These are phyloP conservation scores for Leccinum rimulosum DNA, from an alignment of 768 basidiomycete species.

Conservation along the genomic window DNA sequence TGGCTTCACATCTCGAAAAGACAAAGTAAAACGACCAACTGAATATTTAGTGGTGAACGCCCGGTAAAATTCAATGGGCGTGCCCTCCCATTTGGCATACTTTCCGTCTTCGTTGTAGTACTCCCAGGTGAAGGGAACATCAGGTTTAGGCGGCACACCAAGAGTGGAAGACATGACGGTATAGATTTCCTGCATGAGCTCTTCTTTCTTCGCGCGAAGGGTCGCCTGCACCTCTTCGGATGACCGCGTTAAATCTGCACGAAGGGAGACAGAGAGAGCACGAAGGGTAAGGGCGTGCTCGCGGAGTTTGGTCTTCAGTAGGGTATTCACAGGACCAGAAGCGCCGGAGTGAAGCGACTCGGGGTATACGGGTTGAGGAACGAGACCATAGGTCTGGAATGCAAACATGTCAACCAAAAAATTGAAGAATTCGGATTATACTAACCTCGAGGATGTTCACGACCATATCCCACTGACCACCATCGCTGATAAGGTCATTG, in stretches of 20 bases:
- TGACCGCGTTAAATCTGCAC: conserved; percentile 41
- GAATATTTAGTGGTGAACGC: conserved; percentile 56
- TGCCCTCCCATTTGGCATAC: conserved; percentile 72
- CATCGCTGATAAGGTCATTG: conserved; percentile 78
- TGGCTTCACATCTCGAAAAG: not conserved
- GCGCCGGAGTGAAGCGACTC: conserved; percentile 82
- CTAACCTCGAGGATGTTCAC: conserved; percentile 62
- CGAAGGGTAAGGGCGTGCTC: conserved; percentile 88
- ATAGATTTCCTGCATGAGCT: conserved; percentile 81
- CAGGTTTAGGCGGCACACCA: conserved; percentile 78
- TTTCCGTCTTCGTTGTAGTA: conserved; percentile 83
- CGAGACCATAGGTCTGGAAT: conserved; percentile 71
- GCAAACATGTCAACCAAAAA: conserved; percentile 29
- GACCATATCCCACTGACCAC: conserved; percentile 96
- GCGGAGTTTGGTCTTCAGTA: conserved; percentile 88
- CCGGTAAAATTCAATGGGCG: conserved; percentile 77
- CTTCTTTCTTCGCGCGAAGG: conserved; percentile 81
- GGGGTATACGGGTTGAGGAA: conserved; percentile 81
- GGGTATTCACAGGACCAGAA: conserved; percentile 66
- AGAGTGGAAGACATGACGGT: conserved; percentile 80
- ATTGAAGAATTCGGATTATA: not conserved
- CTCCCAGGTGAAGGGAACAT: conserved; percentile 79
- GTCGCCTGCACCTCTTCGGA: conserved; percentile 46
- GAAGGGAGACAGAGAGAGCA: conserved; percentile 52
- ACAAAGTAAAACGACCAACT: conserved; percentile 35